Percentiles rank a stretch among this genome's conserved stretches.
These are phyloP conservation scores for Rugosomyces carneus DNA, from an alignment of 1,284 basidiomycete genomes.

Conservation along the genomic window DNA sequence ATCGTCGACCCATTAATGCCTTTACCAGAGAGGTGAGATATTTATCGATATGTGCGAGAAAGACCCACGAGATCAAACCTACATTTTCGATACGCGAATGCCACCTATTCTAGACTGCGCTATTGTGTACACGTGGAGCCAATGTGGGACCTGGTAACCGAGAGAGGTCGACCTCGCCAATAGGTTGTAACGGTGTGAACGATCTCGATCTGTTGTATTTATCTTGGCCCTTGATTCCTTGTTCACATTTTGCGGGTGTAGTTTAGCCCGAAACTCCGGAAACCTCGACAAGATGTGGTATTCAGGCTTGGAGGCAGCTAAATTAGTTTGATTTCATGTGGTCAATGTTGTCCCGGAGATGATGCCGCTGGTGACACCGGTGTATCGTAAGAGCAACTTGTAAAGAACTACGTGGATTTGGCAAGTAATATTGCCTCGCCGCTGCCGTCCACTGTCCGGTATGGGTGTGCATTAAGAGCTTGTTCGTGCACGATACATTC, in stretches of 20 bases:
- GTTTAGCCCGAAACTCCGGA: too few relatives aligned
- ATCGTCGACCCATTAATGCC: too few relatives aligned
- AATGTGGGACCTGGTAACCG: background rate
- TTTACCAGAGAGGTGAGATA: background rate
- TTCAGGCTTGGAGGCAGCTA: background rate
- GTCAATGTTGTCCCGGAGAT: background rate
- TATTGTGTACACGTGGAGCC: conserved; percentile 3
- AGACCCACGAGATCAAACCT: too few relatives aligned
- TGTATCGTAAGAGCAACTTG: background rate
- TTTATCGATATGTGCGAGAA: background rate
- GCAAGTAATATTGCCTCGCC: background rate
- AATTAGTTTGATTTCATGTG: background rate
- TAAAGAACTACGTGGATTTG: background rate
- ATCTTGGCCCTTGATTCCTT: too few relatives aligned
- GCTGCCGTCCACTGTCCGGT: background rate
- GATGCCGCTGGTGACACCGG: background rate
- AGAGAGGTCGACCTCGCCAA: background rate
- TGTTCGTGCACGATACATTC: background rate
- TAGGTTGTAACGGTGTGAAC: background rate
- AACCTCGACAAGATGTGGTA: background rate
- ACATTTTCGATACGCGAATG: background rate
- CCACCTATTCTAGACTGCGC: background rate
- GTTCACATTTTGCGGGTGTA: too few relatives aligned
- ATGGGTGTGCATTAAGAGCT: background rate
- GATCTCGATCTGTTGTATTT: too few relatives aligned